These are phyloP conservation scores for Orbilia oligospora DNA, from an alignment of 2,329 filamentous ascomycete genomes.

Conservation along the genomic window DNA sequence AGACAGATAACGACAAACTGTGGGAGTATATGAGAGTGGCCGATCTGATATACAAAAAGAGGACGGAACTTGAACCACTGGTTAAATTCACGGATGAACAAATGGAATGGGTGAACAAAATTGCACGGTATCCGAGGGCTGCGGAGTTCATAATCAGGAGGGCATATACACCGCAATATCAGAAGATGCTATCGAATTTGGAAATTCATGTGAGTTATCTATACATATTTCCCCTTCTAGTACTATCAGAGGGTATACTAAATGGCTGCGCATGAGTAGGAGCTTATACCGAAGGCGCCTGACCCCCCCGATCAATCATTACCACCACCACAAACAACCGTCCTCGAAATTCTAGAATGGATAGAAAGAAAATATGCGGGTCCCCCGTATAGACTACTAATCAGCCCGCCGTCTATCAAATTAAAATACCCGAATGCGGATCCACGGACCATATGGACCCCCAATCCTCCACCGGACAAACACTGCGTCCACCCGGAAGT, in stretches of 20 bases:
- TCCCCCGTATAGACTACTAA: background rate
- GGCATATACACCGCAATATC: background rate
- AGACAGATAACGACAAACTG: background rate
- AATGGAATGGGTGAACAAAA: slow-evolving; percentile 1
- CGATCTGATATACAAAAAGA: slow-evolving; percentile 13
- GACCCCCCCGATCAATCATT: no score
- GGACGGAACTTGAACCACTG: background rate
- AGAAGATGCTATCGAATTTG: background rate
- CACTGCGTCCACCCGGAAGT: slow-evolving; percentile 29
- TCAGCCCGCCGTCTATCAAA: slow-evolving; percentile 4
- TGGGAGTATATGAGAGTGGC: slow-evolving; percentile 21
- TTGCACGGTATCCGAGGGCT: slow-evolving; percentile 17
- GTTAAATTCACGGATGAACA: slow-evolving; percentile 27
- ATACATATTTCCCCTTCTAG: no score
- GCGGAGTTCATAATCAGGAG: slow-evolving; percentile 13
- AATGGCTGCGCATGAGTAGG: no score
- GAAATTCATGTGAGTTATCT: slow-evolving; percentile 12
- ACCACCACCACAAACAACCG: background rate
- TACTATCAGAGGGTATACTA: no score
- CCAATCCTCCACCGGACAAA: background rate
- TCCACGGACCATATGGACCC: slow-evolving; percentile 13
- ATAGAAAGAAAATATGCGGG: slow-evolving; percentile 19
- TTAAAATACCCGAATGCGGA: background rate
- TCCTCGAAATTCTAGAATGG: slow-evolving; percentile 22
- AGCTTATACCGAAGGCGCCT: no score